Conservation (phyloP, 306 rosid species). For the Potentilla sterilis region DNA sequence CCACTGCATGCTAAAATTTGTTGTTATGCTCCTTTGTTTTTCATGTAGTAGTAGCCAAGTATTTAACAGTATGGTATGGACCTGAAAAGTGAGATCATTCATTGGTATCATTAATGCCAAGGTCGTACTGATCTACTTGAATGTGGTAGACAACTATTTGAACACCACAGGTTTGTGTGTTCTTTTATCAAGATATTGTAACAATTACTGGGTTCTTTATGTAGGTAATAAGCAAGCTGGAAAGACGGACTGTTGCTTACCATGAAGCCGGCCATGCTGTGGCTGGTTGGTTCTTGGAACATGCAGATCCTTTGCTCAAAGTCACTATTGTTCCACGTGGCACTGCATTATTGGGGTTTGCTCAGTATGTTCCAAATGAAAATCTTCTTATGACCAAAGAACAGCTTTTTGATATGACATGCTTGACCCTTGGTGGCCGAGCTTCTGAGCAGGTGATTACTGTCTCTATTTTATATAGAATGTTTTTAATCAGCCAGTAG, state of each 20-base stretch:
- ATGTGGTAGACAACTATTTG: constrained; percentile 7
- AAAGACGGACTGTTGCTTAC: constrained; percentile 90
- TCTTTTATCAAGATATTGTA: constrained; percentile 1
- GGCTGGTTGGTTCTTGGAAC: constrained; percentile 87
- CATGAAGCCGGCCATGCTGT: constrained; percentile 99
- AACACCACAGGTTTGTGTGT: not conserved
- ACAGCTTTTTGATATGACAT: constrained; percentile 87
- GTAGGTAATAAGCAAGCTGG: constrained; percentile 89
- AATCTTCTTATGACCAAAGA: constrained; percentile 93
- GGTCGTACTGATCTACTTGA: not conserved
- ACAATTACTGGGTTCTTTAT: constrained; percentile 12
- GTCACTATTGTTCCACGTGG: constrained; percentile 95
- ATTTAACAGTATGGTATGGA: not conserved
- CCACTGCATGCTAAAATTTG: not conserved
- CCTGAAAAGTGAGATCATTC: constrained; percentile 2
- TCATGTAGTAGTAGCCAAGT: not conserved
- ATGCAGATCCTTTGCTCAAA: constrained; percentile 81
- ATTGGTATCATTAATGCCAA: not conserved
- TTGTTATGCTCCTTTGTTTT: not conserved
- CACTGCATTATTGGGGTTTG: constrained; percentile 92
- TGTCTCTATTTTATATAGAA: not conserved
- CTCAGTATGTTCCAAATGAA: constrained; percentile 90
- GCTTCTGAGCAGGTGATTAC: constrained; percentile 86
- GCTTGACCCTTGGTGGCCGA: constrained; percentile 98
- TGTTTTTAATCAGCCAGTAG: not conserved